A percentile compares a stretch with the other conserved stretches of the same genome.
Conservation (phyloP, 2,329 filamentous ascomycete genomes). For the Cladosporium oxysporum region DNA sequence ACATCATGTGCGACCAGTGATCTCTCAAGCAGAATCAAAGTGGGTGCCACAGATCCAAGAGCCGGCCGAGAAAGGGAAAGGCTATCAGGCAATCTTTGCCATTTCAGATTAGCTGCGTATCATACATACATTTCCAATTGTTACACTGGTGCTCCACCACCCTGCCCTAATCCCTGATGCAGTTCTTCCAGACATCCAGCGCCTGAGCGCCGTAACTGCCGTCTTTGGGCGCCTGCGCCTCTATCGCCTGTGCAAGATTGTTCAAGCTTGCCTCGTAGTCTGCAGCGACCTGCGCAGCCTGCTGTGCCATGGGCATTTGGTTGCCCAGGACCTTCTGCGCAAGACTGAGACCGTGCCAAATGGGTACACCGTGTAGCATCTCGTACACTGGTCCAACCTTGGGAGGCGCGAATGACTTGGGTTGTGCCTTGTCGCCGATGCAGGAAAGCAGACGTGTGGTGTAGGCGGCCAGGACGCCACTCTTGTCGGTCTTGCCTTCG, state of each 20-base stretch:
- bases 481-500: slow-evolving; percentile 36
- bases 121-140: slow-evolving; percentile 2
- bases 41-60: no score
- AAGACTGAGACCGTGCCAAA: slow-evolving; percentile 49
- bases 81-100: no score
- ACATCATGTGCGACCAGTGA: no score
- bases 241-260: slow-evolving; percentile 28
- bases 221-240: slow-evolving; percentile 26
- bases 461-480: slow-evolving; percentile 43
- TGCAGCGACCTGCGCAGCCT: slow-evolving; percentile 27
- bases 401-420: slow-evolving; percentile 14
- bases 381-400: slow-evolving; percentile 22
- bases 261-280: slow-evolving; percentile 32
- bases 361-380: slow-evolving; percentile 38
- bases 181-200: slow-evolving; percentile 31
- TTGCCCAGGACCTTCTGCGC: slow-evolving; percentile 44
- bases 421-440: slow-evolving; percentile 24
- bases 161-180: slow-evolving; percentile 24
- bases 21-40: no score
- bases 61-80: no score
- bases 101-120: slow-evolving; percentile 2
- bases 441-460: slow-evolving; percentile 41
- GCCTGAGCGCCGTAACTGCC: slow-evolving; percentile 33
- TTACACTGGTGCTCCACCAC: not conserved
- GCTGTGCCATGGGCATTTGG: slow-evolving; percentile 32